Base-by-base conservation (phyloP, 2,329 filamentous ascomycete genomes). In the Verticillium isaacii region DNA sequence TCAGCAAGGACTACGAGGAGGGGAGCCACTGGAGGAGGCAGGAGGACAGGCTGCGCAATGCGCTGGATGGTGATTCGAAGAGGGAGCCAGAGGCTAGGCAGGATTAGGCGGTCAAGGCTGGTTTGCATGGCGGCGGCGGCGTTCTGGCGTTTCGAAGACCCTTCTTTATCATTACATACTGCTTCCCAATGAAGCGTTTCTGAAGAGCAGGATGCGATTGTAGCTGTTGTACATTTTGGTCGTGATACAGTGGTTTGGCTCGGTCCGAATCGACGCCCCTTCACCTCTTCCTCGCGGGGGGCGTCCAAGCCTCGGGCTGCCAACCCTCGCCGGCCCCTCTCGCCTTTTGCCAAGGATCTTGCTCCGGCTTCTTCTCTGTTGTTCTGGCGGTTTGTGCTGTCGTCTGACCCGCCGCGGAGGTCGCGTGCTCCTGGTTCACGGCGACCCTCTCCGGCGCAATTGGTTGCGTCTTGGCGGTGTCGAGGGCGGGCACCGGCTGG, bases 1-100 rank as follows among this genome's bases (percentile, higher is more conserved):
- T 98, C 70, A 88, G 88, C 71, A 89, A 89, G 72, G 85, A 94
- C 73, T 95, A 95, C 69, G 88, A 94, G 72, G 92, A 96, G 74
- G 93, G 92, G 6, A 85, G 89, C 58, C 91, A 97, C 74, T 95
- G 92, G 91, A 88, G 86, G 77, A 88, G 86, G 66, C 90, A 96
- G 73, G 92, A 95, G 71, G 91, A 94, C 75, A 82, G 88, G 64
- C 61, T 83, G 58, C 78, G 80, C 60, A 77, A 75, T 60, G 73
- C 77, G 5, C 61, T 79, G 15, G 79, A 82, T 56, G 75, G 75
- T 41, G 76, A 79, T 23, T 63, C 66, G 9, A 68, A 56, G 32
- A 65, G 68, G 57, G 68, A 71, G 15, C 63, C 66, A 3, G 45
- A 25, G 32, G 25, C 25, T 9, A 56, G n/a, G 54, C 12, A 25